Evolutionary conservation across 441 rosid genomes (phyloP), one percentile per base, ranked within the genome.

Genomic region (Euphorbia celastroides): DNA sequence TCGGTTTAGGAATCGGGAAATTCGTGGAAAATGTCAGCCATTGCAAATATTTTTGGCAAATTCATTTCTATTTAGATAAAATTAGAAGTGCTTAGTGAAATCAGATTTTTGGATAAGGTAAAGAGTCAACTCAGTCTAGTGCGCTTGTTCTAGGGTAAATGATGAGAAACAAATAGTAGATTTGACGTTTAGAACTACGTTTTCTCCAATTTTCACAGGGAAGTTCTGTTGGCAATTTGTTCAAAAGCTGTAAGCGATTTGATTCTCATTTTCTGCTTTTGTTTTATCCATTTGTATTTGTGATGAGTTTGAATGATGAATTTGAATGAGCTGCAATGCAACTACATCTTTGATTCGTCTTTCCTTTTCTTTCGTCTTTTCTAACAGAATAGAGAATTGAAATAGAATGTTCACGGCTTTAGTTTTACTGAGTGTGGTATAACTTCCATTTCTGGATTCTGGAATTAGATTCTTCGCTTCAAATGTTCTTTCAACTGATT

Each of bases 1-100:
- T 75, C 76, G 79, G 73, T 75, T 77, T 68, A 71, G 75, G 59
- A 74, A 61, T 61, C 62, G 41, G 17, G 65, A 63, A 57, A 59
- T 11, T 36, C 19, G 2, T 19, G 52, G 25, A 65, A 66, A 28
- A 14, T n/a, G 9, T 25, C 25, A 19, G 55, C 19, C 16, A 30
- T 20, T 48, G 3, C 26, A 48, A 30, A 31, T 9, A 20, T 51
- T 64, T 3, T 20, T 19, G 55, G 23, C 55, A 6, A n/a, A n/a
- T 28, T n/a, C 68, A 30, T 51, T 64, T 22, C 3, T 13, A 10
- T 51, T 12, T 6, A 50, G 48, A 64, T 31, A 2, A 16, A 38
- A 31, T 30, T 51, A n/a, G n/a, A n/a, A n/a, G n/a, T n/a, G n/a
- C n/a, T n/a, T n/a, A n/a, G n/a, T n/a, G n/a, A n/a, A n/a, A n/a